Percentiles rank a stretch among this genome's conserved stretches.
Conservation (phyloP, 2,329 filamentous ascomycete species). For the Colletotrichum spaethianum region DNA sequence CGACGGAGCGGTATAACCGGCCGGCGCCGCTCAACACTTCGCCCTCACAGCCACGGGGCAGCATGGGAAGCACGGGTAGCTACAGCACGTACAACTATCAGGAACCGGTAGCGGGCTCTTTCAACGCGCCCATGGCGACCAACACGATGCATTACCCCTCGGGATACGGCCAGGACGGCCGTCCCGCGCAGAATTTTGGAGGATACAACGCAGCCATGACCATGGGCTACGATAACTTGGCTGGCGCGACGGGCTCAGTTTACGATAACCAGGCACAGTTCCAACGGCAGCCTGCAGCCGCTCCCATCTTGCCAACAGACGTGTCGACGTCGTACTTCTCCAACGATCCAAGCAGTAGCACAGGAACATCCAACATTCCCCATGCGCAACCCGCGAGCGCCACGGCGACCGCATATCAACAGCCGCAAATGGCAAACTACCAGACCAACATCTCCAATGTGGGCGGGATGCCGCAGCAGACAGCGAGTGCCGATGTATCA, state of each 20-base stretch:
- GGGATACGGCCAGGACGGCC: slow-evolving; percentile 75
- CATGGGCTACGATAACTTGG: slow-evolving; percentile 75
- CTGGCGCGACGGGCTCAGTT: slow-evolving; percentile 62
- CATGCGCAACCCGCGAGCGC: slow-evolving; percentile 63
- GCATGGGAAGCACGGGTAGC: slow-evolving; percentile 66
- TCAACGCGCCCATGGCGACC: slow-evolving; percentile 70
- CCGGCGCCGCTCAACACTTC: slow-evolving; percentile 65
- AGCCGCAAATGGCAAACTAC: slow-evolving; percentile 68
- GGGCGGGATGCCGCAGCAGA: slow-evolving; percentile 59
- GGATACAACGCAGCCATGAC: slow-evolving; percentile 71
- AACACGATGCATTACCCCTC: slow-evolving; percentile 71
- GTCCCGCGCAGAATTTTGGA: slow-evolving; percentile 68
- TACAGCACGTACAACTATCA: slow-evolving; percentile 72
- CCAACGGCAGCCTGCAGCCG: slow-evolving; percentile 81
- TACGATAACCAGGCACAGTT: slow-evolving; percentile 86
- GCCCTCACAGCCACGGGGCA: slow-evolving; percentile 60
- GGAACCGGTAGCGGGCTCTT: slow-evolving; percentile 66
- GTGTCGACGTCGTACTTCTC: slow-evolving; percentile 85
- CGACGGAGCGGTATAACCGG: slow-evolving; percentile 62
- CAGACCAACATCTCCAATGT: slow-evolving; percentile 62
- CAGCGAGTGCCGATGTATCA: slow-evolving; percentile 58
- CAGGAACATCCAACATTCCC: slow-evolving; percentile 69
- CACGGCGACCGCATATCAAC: slow-evolving; percentile 75
- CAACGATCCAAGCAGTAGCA: slow-evolving; percentile 74
- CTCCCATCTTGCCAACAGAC: slow-evolving; percentile 79